phyloP scores from a whole-genome alignment of 139 green algal species.

The Chlamydomonas sp. region DNA sequence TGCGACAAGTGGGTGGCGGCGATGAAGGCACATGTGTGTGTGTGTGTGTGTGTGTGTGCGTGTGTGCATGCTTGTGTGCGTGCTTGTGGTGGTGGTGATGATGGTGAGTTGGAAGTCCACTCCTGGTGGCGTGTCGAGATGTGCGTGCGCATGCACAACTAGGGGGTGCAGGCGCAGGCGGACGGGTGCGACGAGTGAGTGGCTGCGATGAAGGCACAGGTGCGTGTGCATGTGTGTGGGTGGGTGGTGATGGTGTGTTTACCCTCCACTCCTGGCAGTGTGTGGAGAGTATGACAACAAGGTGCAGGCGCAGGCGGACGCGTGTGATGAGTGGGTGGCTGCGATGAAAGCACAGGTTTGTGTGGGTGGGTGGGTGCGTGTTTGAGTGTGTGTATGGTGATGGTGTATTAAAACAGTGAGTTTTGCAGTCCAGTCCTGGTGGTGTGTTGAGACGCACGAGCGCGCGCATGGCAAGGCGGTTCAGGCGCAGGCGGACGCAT shows the following conservation, averaged over 20 bases:
- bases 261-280: too few species aligned
- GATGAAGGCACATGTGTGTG: too few species aligned
- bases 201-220: slow-evolving; percentile 8
- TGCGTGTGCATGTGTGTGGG: slow-evolving; percentile 1
- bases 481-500: slow-evolving; percentile 21
- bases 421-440: too few species aligned
- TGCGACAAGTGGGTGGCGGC: too few species aligned
- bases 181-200: slow-evolving; percentile 18
- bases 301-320: slow-evolving; percentile 16
- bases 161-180: slow-evolving; percentile 24
- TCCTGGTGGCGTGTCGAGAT: slow-evolving; percentile 32
- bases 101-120: too few species aligned
- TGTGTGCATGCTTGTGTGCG: too few species aligned
- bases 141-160: slow-evolving; percentile 31
- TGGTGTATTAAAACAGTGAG: too few species aligned
- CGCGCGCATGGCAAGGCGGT: slow-evolving; percentile 30
- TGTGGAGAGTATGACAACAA: slow-evolving; percentile 36
- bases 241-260: too few species aligned
- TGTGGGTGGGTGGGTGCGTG: too few species aligned
- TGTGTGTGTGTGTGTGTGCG: too few species aligned
- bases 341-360: slow-evolving; percentile 16
- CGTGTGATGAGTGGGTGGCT: slow-evolving; percentile 16
- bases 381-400: too few species aligned
- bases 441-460: slow-evolving; percentile 40
- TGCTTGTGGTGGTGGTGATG: too few species aligned